Percentiles rank a stretch among this genome's conserved stretches.
These are phyloP conservation scores for Serendipita sp. DNA, from an alignment of 768 basidiomycete species.

Conservation along the genomic window DNA sequence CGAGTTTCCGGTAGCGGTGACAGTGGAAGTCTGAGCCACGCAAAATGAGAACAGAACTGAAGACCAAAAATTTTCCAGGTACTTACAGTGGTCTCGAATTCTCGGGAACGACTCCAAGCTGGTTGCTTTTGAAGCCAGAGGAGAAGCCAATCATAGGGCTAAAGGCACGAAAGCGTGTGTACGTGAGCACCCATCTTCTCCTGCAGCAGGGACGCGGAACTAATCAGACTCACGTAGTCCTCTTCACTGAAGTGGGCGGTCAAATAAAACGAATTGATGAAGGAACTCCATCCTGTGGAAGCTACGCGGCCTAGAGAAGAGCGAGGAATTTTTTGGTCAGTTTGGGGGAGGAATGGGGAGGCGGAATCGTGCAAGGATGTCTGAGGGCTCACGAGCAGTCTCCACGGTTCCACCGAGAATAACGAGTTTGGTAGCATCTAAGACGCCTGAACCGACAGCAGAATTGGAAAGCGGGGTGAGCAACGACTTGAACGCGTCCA, in stretches of 20 bases:
- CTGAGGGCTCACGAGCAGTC: slow-evolving; percentile 32
- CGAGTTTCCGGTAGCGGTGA: not conserved
- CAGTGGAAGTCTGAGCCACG: not conserved
- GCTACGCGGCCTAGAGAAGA: not conserved
- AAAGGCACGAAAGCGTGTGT: not conserved
- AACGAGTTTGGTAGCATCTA: slow-evolving; percentile 83
- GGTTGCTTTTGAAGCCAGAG: slow-evolving; percentile 8
- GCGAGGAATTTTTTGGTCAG: no score
- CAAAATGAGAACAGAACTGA: not conserved
- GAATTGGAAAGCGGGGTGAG: slow-evolving; percentile 66
- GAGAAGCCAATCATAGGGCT: slow-evolving; percentile 10
- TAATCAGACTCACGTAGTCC: slow-evolving; percentile 32
- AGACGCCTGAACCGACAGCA: slow-evolving; percentile 57
- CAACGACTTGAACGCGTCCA: slow-evolving; percentile 72
- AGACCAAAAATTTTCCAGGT: slow-evolving; percentile 18
- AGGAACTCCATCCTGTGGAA: slow-evolving; percentile 21
- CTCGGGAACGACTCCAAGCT: slow-evolving; percentile 33
- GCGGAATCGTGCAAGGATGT: not conserved
- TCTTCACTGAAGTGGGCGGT: slow-evolving; percentile 84
- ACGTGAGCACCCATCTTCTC: not conserved
- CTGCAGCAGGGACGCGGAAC: not conserved
- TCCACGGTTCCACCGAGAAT: slow-evolving; percentile 78
- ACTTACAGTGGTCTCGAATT: slow-evolving; percentile 78
- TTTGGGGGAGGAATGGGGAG: not conserved
- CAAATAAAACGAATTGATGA: slow-evolving; percentile 46